Conservation (phyloP, 2,329 filamentous ascomycete species). For the Hypoxylon sp. region DNA sequence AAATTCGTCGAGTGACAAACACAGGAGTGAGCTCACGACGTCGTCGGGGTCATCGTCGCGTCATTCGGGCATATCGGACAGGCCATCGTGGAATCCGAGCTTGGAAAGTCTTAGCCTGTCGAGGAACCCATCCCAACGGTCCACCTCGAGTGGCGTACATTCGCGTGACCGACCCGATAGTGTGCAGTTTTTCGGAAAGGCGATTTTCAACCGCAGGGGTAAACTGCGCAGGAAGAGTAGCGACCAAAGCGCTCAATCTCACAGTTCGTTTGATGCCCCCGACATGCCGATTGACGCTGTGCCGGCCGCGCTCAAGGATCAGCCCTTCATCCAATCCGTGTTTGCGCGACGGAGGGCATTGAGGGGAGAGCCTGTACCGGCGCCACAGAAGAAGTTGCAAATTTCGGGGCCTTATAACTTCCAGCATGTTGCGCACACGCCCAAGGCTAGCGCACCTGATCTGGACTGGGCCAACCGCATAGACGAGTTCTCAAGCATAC, state of each 20-base stretch:
- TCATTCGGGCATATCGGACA: constrained; percentile 60
- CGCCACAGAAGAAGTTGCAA: constrained; percentile 57
- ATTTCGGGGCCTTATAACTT: constrained; percentile 76
- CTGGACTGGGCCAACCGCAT: constrained; percentile 56
- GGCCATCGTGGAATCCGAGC: constrained; percentile 62
- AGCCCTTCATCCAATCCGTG: constrained; percentile 60
- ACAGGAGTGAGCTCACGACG: constrained; percentile 60
- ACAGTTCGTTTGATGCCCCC: constrained; percentile 61
- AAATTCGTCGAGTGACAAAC: constrained; percentile 61
- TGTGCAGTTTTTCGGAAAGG: constrained; percentile 69
- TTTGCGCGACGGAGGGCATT: constrained; percentile 62
- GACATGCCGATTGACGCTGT: constrained; percentile 56
- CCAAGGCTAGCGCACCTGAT: constrained; percentile 60
- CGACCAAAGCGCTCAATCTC: constrained; percentile 58
- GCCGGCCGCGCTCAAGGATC: constrained; percentile 55
- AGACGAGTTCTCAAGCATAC: constrained; percentile 59
- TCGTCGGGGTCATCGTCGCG: constrained; percentile 69
- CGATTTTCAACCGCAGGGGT: constrained; percentile 67
- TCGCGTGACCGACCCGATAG: constrained; percentile 69
- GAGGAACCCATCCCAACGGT: constrained; percentile 68
- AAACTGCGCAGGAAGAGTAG: constrained; percentile 65
- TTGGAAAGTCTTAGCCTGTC: constrained; percentile 63
- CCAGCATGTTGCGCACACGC: constrained; percentile 71
- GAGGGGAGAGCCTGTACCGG: constrained; percentile 50
- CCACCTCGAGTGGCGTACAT: constrained; percentile 64